Evolutionary conservation across 306 rosid genomes (phyloP), one percentile per base, ranked within the genome.

Genomic region (Styphnolobium japonicum): DNA sequence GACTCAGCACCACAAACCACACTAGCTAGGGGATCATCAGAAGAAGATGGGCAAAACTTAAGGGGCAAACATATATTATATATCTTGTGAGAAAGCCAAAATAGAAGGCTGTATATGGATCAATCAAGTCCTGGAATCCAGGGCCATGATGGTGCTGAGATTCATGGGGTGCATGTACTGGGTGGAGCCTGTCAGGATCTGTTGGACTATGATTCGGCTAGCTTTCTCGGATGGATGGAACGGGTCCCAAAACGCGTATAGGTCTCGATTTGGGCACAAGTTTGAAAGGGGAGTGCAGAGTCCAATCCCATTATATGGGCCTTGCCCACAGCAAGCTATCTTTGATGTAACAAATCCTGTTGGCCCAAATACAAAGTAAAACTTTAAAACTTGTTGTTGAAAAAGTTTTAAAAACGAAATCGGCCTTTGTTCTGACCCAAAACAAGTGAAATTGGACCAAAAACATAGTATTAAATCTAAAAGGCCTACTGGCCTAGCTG

Each of bases 311-410:
- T 93, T 93, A 76, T 73, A 88, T 1, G 94, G 92, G 10, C 98
- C 94, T 81, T 93, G 98, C 3, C 97, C 98, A 71, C 98, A 93
- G 23, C 98, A 93, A 4, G 97, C 97, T 15, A 84, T 31, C 81
- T 83, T 89, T 3, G 94, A 79, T 34, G 89, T 81, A 1, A 66
- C 83, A 83, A 93, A 91, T 40, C 98, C 97, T 91, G 80, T 39
- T 34, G 31, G 22, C 27, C 76, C 76, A 80, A 61, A 46, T 6
- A 8, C 25, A 18, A 22, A 56, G 10, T 36, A 10, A 73, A 73
- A 57, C 8, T 19, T 51, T 0, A 48, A 15, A 33, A 27, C 3
- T 27, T 27, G 31, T 27, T 27, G 31, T 27, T 27, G 31, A 27
- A 27, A 27, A 27, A 27, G 31, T 3, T 1, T 27, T 27, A 27